These are phyloP conservation scores for Sporothrix schenckii DNA, from an alignment of 2,329 filamentous ascomycete genomes.

Conservation along the genomic window DNA sequence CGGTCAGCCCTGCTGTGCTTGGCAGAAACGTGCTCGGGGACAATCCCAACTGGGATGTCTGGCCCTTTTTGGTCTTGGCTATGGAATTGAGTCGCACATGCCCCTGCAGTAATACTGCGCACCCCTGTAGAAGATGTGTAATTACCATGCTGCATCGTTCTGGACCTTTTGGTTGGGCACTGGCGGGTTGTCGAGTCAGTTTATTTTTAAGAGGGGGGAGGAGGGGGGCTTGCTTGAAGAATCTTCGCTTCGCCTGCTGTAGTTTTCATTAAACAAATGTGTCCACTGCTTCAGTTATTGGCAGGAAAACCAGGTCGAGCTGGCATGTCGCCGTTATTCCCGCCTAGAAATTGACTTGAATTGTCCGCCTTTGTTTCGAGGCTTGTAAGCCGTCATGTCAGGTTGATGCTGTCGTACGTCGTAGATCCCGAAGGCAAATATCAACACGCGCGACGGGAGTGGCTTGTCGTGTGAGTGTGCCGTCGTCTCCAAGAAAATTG, in stretches of 20 bases:
- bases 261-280: no score
- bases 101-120: not conserved
- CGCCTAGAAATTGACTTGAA: no score
- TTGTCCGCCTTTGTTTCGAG: no score
- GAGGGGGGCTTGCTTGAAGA: no score
- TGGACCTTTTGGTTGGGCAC: not conserved
- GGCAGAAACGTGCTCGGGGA: conserved; percentile 5
- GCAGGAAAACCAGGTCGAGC: no score
- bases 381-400: no score
- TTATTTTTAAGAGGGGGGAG: no score
- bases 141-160: conserved; percentile 1
- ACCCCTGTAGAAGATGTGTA: not conserved
- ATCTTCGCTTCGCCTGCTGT: no score
- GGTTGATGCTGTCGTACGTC: no score
- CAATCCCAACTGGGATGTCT: conserved; percentile 12
- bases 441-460: not conserved
- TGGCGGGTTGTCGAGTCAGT: not conserved
- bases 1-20: conserved; percentile 21
- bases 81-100: conserved; percentile 12
- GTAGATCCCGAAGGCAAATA: not conserved
- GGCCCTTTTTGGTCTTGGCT: not conserved
- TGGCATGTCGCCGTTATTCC: no score
- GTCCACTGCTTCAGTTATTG: no score
- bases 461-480: not conserved
- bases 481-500: no score